These are phyloP conservation scores for Aphanomyces cochlioides DNA, from an alignment of 352 stramenopile genomes.

Conservation along the genomic window DNA sequence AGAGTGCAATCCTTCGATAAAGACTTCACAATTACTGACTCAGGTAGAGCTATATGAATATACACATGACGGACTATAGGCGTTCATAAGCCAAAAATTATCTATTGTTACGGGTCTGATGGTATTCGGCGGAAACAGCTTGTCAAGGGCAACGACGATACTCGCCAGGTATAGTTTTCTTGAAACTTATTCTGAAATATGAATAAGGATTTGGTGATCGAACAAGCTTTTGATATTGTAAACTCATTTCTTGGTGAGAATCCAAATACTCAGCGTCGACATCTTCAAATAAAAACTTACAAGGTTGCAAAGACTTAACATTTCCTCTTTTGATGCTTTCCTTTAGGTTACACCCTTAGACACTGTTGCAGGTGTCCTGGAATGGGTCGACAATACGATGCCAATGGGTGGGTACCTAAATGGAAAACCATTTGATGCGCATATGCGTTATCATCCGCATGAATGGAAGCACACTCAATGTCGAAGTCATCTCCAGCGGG, in stretches of 20 bases:
- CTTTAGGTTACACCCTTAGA: constrained; percentile 53
- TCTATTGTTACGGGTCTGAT: constrained; percentile 93
- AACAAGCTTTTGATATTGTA: constrained; percentile 87
- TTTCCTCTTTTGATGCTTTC: constrained; percentile 73
- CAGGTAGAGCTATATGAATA: constrained; percentile 40
- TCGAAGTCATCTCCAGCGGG: constrained; percentile 67
- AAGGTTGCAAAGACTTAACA: constrained; percentile 65
- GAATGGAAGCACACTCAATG: constrained; percentile 90
- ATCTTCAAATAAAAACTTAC: constrained; percentile 94
- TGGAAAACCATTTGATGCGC: constrained; percentile 64
- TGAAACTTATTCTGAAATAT: constrained; percentile 8
- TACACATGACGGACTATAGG: constrained; percentile 70
- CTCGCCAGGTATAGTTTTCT: constrained; percentile 40
- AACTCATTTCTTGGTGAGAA: constrained; percentile 85
- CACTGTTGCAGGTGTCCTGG: constrained; percentile 93
- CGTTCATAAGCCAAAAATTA: constrained; percentile 96
- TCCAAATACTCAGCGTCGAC: constrained; percentile 50
- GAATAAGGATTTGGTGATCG: constrained; percentile 76
- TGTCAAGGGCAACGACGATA: constrained; percentile 93
- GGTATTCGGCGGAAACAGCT: constrained; percentile 92
- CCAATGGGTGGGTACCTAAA: constrained; percentile 92
- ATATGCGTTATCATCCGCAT: constrained; percentile 92
- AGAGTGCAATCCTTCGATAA: constrained; percentile 88
- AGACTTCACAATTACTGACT: constrained; percentile 92
- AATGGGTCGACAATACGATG: constrained; percentile 97